Percentiles rank a stretch among this genome's conserved stretches.
These are phyloP conservation scores for Medicago ruthenica DNA, from an alignment of 306 rosid species.

Conservation along the genomic window DNA sequence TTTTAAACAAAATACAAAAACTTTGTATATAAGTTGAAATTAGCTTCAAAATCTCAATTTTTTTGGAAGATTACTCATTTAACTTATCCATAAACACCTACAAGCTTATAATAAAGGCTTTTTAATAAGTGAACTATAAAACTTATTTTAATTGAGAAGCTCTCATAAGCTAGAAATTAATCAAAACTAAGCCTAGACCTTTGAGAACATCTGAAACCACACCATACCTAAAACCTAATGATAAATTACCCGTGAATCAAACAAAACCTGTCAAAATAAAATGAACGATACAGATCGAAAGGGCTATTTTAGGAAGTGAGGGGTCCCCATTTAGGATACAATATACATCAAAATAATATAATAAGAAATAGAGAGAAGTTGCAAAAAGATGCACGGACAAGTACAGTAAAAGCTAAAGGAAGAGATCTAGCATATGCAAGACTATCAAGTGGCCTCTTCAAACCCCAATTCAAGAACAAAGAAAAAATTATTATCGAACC, in stretches of 20 bases:
- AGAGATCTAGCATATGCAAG: slow-evolving; percentile 20
- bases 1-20: not conserved
- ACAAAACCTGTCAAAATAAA: slow-evolving; percentile 26
- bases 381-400: slow-evolving; percentile 27
- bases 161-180: slow-evolving; percentile 4
- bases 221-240: slow-evolving; percentile 31
- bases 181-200: slow-evolving; percentile 3
- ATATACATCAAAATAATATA: slow-evolving; percentile 28
- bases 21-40: not conserved
- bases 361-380: not conserved
- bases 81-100: slow-evolving; percentile 11
- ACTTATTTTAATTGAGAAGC: not conserved
- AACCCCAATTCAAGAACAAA: slow-evolving; percentile 4
- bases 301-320: slow-evolving; percentile 2
- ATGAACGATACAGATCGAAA: not conserved
- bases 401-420: slow-evolving; percentile 21
- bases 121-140: slow-evolving; percentile 15
- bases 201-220: slow-evolving; percentile 31
- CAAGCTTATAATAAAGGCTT: slow-evolving; percentile 7
- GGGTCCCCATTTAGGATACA: not conserved
- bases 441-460: slow-evolving; percentile 31
- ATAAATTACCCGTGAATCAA: slow-evolving; percentile 38
- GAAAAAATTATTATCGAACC: slow-evolving; percentile 29
- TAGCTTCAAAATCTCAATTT: not conserved
- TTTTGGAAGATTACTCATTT: not conserved